Conservation (phyloP, 179 eudicot species). For the Beta corolliflora region DNA sequence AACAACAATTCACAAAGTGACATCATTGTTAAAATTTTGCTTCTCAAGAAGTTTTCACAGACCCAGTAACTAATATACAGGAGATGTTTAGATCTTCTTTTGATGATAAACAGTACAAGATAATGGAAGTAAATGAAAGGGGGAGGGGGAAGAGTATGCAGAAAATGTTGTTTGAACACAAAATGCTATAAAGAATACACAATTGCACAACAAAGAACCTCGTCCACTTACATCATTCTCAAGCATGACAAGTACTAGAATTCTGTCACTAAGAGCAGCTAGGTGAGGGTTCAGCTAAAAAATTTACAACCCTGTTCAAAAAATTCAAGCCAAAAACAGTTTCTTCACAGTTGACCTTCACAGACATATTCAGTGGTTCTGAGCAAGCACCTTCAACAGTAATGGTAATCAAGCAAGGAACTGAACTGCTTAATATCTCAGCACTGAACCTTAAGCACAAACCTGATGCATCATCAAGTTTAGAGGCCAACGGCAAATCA, state of each 20-base stretch:
- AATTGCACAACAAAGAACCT: neutral
- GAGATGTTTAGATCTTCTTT: neutral
- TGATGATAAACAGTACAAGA: neutral
- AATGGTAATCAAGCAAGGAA: conserved; percentile 78
- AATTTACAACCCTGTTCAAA: conserved; percentile 77
- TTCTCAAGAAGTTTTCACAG: conserved; percentile 19
- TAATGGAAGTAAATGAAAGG: neutral
- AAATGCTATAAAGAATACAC: too few relatives aligned
- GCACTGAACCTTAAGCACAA: conserved; percentile 74
- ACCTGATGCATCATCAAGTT: conserved; percentile 82
- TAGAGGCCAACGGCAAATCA: conserved; percentile 73
- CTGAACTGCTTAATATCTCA: conserved; percentile 78
- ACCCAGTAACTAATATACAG: conserved; percentile 1
- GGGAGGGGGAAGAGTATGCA: neutral
- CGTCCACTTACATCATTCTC: conserved; percentile 5
- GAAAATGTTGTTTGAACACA: neutral
- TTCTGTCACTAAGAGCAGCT: neutral
- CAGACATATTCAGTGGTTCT: conserved; percentile 68
- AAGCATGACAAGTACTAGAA: neutral
- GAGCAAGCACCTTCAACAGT: conserved; percentile 75
- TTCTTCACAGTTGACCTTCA: conserved; percentile 97
- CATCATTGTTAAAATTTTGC: neutral
- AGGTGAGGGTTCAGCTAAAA: conserved; percentile 58
- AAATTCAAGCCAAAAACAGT: conserved; percentile 95
- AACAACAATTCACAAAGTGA: neutral